Conservation (phyloP, 2,329 filamentous ascomycete species). For the Chrysoporthe cubensis region DNA sequence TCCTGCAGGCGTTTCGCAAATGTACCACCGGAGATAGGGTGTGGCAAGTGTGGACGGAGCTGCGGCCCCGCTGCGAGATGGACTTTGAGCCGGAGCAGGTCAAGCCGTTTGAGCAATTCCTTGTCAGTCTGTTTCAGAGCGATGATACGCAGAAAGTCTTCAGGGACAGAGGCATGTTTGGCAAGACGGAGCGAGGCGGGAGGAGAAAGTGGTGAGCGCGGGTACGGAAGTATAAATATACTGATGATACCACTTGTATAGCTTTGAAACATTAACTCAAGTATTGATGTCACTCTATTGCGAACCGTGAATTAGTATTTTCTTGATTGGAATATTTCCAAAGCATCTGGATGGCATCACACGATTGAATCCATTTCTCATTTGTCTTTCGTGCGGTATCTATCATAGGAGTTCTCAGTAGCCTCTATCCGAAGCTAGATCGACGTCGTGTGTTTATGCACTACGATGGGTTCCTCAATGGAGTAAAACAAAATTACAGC, state of each 20-base stretch:
- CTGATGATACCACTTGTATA: constrained; percentile 30
- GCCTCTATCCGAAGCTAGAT: too few species aligned
- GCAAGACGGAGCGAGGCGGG: constrained; percentile 4
- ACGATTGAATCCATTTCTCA: too few species aligned
- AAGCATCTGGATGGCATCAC: too few species aligned
- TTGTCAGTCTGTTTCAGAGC: constrained; percentile 50
- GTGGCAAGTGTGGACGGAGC: constrained; percentile 56
- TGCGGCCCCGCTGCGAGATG: constrained; percentile 54
- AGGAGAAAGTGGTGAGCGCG: background rate
- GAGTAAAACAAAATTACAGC: too few species aligned
- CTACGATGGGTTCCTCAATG: too few species aligned
- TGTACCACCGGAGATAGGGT: constrained; percentile 58
- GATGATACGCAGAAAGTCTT: constrained; percentile 36
- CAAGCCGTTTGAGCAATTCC: constrained; percentile 43
- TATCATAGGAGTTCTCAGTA: too few species aligned
- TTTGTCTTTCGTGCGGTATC: too few species aligned
- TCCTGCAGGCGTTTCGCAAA: constrained; percentile 65
- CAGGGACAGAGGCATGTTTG: constrained; percentile 26
- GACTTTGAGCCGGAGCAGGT: constrained; percentile 38
- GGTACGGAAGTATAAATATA: constrained; percentile 6
- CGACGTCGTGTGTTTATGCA: too few species aligned
- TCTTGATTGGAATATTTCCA: too few species aligned
- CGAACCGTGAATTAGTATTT: background rate
- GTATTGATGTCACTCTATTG: background rate
- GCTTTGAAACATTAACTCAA: background rate